A percentile compares a stretch with the other conserved stretches of the same genome.
Conservation (phyloP, 441 rosid genomes). For the Gossypium trilobum region DNA sequence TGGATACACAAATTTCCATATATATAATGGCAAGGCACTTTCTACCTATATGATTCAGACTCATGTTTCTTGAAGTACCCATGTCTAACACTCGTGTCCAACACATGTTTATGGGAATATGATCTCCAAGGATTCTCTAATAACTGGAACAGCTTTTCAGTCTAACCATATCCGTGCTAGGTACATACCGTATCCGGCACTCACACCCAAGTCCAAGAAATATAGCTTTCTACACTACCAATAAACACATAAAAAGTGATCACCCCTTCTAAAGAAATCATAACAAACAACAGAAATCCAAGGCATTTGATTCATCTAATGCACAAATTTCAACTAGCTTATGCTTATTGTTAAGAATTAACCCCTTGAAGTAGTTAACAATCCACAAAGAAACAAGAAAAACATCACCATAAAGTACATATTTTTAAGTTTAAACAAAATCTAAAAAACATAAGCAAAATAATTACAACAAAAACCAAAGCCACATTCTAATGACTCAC, state of each 20-base stretch:
- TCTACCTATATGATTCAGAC: too few relatives aligned
- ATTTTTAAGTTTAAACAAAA: not conserved
- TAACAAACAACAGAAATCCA: not conserved
- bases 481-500: constrained; percentile 16
- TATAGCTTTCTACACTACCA: not conserved
- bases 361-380: not conserved
- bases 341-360: not conserved
- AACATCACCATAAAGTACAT: not conserved
- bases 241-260: not conserved
- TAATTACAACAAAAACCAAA: not conserved
- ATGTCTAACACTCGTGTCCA: too few relatives aligned
- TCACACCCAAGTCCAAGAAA: not conserved
- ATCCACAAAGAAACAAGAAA: not conserved
- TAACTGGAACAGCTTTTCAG: too few relatives aligned
- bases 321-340: not conserved
- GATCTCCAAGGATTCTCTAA: too few relatives aligned
- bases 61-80: too few relatives aligned
- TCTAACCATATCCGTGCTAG: too few relatives aligned
- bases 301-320: not conserved
- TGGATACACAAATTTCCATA: too few relatives aligned
- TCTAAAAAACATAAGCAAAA: not conserved
- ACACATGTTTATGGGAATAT: too few relatives aligned
- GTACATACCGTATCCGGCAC: too few relatives aligned
- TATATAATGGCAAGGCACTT: too few relatives aligned
- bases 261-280: not conserved